Conservation (phyloP, 331 rosid species). For the Telfairia occidentalis region DNA sequence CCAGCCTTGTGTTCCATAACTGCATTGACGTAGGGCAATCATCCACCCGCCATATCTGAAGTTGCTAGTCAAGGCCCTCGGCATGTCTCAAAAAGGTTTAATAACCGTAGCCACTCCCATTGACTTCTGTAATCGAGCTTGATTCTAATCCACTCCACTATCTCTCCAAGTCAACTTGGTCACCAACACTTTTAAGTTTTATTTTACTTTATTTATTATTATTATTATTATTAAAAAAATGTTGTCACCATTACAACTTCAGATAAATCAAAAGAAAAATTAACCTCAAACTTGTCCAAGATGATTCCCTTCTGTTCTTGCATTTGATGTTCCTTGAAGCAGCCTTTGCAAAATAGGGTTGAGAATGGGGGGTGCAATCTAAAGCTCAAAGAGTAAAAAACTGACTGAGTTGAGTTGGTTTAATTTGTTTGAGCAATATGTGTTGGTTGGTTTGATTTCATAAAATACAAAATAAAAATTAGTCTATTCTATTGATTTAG, state of each 20-base stretch:
- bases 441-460: not conserved
- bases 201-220: not conserved
- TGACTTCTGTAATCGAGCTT: not conserved
- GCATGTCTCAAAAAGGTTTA: not conserved
- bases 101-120: not conserved
- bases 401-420: not conserved
- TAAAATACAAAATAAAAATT: too few relatives aligned
- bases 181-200: not conserved
- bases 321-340: not conserved
- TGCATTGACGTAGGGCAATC: not conserved
- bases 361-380: not conserved
- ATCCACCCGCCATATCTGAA: not conserved
- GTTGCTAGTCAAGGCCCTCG: not conserved
- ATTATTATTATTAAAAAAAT: too few relatives aligned
- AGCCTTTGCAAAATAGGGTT: not conserved
- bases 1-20: not conserved
- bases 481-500: too few relatives aligned
- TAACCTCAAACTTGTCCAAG: not conserved
- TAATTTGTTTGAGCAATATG: not conserved
- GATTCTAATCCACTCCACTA: not conserved
- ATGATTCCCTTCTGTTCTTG: not conserved
- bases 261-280: not conserved
- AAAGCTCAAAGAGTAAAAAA: not conserved
- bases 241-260: not conserved
- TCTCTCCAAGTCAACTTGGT: not conserved